These are phyloP conservation scores for Theileria annulata DNA, from an alignment of 169 alveolate genomes.

Conservation along the genomic window DNA sequence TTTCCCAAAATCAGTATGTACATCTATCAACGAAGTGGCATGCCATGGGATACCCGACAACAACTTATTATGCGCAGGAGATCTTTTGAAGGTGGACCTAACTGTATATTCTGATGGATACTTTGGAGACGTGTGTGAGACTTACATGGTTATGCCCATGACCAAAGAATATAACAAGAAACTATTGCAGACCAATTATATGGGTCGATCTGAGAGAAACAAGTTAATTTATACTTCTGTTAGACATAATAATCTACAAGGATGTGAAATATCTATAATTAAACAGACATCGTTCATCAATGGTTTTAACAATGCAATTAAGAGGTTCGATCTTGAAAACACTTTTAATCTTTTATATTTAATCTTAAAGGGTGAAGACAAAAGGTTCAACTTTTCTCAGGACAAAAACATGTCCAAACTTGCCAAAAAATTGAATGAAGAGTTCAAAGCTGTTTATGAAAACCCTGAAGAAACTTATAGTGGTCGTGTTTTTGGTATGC, in stretches of 20 bases:
- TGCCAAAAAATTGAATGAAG: not conserved
- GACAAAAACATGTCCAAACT: conserved; percentile 1
- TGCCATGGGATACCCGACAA: conserved; percentile 79
- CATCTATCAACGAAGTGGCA: conserved; percentile 70
- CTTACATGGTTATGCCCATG: conserved; percentile 67
- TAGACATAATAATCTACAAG: conserved; percentile 32
- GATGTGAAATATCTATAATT: not conserved
- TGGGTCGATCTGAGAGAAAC: conserved; percentile 58
- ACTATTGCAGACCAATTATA: conserved; percentile 9
- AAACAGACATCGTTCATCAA: not conserved
- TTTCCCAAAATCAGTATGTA: conserved; percentile 73
- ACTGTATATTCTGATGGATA: conserved; percentile 70
- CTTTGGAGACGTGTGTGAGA: conserved; percentile 78
- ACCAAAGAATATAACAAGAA: conserved; percentile 13
- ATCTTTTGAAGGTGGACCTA: conserved; percentile 71
- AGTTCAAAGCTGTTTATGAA: not conserved
- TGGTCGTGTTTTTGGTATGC: conserved; percentile 49
- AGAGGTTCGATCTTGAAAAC: not conserved
- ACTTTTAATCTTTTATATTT: not conserved
- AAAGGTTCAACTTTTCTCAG: not conserved
- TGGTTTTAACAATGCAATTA: not conserved
- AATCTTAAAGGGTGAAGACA: not conserved
- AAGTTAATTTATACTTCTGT: conserved; percentile 29
- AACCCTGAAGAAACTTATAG: conserved; percentile 10
- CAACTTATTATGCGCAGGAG: conserved; percentile 69